phyloP scores from a whole-genome alignment of 2,329 filamentous ascomycete species.

The Trichoderma sp. region DNA sequence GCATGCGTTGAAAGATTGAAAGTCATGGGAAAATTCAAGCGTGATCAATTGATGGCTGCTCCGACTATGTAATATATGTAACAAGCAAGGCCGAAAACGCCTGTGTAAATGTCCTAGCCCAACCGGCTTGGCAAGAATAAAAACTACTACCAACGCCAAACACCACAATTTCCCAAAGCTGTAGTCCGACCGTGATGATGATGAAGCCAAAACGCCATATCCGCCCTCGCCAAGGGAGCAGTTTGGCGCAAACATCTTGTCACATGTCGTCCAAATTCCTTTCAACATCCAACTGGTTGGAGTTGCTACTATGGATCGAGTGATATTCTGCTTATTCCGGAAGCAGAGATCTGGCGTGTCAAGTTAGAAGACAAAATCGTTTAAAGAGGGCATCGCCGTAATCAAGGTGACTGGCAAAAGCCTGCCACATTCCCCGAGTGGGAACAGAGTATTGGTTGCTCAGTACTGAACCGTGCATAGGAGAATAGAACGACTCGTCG shows the following conservation, averaged over 20 bases:
- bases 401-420: not conserved
- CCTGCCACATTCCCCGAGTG: not conserved
- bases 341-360: conserved; percentile 15
- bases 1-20: not conserved
- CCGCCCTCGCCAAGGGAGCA: not conserved
- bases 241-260: not conserved
- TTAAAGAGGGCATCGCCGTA: not conserved
- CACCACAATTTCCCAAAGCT: not conserved
- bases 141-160: not conserved
- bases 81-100: not conserved
- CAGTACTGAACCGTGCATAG: not conserved
- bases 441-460: not conserved
- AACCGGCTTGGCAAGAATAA: not conserved
- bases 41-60: not conserved
- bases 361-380: conserved; percentile 17
- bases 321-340: not conserved
- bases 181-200: not conserved
- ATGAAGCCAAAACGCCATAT: not conserved
- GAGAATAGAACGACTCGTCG: not conserved
- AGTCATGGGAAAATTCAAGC: not conserved
- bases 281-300: not conserved
- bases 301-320: conserved; percentile 3
- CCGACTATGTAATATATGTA: not conserved
- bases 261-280: conserved; percentile 3
- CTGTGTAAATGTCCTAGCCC: not conserved